These are phyloP conservation scores for Beauveria pseudobassiana DNA, from an alignment of 2,329 filamentous ascomycete species.

Conservation along the genomic window DNA sequence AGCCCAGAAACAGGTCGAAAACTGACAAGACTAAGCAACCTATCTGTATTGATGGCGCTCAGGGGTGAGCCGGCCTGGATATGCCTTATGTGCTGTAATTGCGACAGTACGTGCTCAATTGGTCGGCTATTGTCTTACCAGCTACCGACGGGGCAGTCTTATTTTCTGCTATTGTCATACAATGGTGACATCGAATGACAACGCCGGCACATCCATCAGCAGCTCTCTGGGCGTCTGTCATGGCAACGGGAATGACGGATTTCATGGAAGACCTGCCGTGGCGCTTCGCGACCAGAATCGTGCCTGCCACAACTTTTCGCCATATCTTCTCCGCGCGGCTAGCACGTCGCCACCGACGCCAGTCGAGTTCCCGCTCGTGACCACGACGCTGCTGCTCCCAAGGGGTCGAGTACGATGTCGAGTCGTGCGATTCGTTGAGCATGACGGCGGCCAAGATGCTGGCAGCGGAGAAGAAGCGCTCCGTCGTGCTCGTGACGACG, in stretches of 20 bases:
- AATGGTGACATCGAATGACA: conserved; percentile 48
- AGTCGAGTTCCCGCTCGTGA: conserved; percentile 21
- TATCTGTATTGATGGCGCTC: conserved; percentile 50
- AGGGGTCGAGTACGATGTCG: conserved; percentile 15
- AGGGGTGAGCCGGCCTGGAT: conserved; percentile 58
- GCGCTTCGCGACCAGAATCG: not conserved
- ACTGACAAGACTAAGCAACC: conserved; percentile 36
- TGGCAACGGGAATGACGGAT: conserved; percentile 5
- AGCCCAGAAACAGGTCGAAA: too few relatives aligned
- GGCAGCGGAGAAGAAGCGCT: not conserved
- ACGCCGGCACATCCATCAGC: conserved; percentile 25
- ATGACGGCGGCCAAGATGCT: conserved; percentile 2
- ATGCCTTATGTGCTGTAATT: conserved; percentile 58
- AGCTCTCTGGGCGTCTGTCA: conserved; percentile 10
- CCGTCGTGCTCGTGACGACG: conserved; percentile 9
- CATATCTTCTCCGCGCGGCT: not conserved
- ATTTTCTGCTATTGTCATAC: conserved; percentile 53
- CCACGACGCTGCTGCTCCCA: conserved; percentile 15
- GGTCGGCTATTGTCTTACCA: not conserved
- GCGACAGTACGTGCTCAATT: conserved; percentile 41
- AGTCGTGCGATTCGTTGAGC: conserved; percentile 6
- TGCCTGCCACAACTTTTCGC: not conserved
- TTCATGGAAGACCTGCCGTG: not conserved
- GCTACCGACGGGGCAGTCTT: conserved; percentile 35
- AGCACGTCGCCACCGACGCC: conserved; percentile 12